Evolutionary conservation across 768 basidiomycete genomes (phyloP), one percentile per base, ranked within the genome.

Genomic region (Pseudohyphozyma bogoriensis): DNA sequence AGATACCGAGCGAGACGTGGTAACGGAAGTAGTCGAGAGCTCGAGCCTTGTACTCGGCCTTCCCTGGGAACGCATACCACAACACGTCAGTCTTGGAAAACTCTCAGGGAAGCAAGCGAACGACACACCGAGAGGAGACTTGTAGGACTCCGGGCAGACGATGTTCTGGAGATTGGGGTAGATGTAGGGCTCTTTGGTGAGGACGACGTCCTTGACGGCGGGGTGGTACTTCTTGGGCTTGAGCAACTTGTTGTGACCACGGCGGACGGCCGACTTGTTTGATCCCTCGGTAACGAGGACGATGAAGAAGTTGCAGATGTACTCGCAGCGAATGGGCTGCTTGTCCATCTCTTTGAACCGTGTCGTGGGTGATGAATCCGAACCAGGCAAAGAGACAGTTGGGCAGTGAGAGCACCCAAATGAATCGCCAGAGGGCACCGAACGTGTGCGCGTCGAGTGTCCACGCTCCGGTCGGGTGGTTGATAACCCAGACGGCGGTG

Each of bases 21-120:
- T 68, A 69, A 32, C 71, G 71, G 71, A 72, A 70, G 66, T 72
- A 71, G 59, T 72, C 71, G 60, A 72, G 69, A 32, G 71, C 71
- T 54, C 71, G 71, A 50, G 71, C 71, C 70, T 72, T 72, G 71
- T 72, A 71, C 67, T 72, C 71, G 52, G 71, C 71, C 64, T 70
- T 70, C 52, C 71, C 50, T 51, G 50, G 10, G 32, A 33, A 22
- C n/a, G n/a, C n/a, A n/a, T 1, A 22, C n/a, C 22, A 11, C n/a
- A 36, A 7, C 13, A 15, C 33, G 28, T 24, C n/a, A 36, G 50
- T n/a, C 45, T 8, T n/a, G 22, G 45, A 46, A 15, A 7, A 6
- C n/a, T 15, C 5, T 24, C 4, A 26, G 45, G 28, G 10, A 22
- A 45, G 44, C 22, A 26, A 24, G 13, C 1, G 16, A 16, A 36